Evolutionary conservation across 225 moss, liverwort and hornwort species (phyloP).

Genomic region (Pleurozium schreberi): DNA sequence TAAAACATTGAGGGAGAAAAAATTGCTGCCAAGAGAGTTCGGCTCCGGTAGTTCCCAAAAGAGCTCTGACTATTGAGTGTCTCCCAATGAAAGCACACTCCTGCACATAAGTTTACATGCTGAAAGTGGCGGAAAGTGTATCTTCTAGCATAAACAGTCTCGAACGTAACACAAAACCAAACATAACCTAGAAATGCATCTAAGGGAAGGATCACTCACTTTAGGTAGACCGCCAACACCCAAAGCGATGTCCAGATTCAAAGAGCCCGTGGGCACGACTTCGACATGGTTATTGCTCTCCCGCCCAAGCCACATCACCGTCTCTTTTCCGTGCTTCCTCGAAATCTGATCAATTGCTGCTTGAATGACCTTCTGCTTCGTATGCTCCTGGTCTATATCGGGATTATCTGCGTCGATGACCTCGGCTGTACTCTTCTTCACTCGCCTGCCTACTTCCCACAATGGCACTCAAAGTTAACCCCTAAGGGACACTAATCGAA

Average conservation of each 20-base stretch:
- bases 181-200: not conserved
- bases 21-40: not conserved
- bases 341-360: slow-evolving; percentile 58
- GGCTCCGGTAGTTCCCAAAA: not conserved
- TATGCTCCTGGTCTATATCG: slow-evolving; percentile 12
- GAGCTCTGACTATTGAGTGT: not conserved
- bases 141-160: not conserved
- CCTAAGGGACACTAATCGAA: not conserved
- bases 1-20: not conserved
- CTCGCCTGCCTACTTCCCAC: slow-evolving; percentile 26
- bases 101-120: not conserved
- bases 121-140: not conserved
- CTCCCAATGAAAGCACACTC: not conserved
- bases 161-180: not conserved
- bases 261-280: slow-evolving; percentile 61
- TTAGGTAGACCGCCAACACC: slow-evolving; percentile 75
- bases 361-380: slow-evolving; percentile 35
- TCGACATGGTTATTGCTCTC: slow-evolving; percentile 38
- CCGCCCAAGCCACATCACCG: slow-evolving; percentile 80
- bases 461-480: not conserved
- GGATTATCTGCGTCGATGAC: slow-evolving; percentile 18
- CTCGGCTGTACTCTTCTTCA: slow-evolving; percentile 22
- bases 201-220: slow-evolving; percentile 20
- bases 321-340: slow-evolving; percentile 58
- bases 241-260: slow-evolving; percentile 66